Conservation (phyloP, 805 yeast genomes). For the Candida chilensis region DNA sequence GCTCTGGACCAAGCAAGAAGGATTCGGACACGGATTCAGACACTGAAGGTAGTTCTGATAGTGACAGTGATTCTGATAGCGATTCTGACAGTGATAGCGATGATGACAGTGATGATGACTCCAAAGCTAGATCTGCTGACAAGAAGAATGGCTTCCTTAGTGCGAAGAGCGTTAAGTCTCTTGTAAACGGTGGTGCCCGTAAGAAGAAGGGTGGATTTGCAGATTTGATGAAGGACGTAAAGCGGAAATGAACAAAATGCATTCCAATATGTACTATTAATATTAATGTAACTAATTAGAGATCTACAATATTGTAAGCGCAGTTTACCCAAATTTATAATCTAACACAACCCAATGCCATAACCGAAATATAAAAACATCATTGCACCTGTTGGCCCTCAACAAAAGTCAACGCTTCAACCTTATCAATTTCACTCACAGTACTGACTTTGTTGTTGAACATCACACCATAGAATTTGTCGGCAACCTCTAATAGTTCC, state of each 20-base stretch:
- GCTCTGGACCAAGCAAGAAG: background rate
- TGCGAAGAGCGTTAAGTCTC: too few species aligned
- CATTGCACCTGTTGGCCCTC: slow-evolving; percentile 68
- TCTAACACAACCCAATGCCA: background rate
- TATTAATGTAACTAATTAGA: background rate
- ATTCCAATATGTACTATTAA: background rate
- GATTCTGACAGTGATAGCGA: slow-evolving; percentile 8
- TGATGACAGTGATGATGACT: slow-evolving; percentile 4
- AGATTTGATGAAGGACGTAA: slow-evolving; percentile 37
- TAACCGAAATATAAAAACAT: too few species aligned
- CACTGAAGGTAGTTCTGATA: slow-evolving; percentile 6
- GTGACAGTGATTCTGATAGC: slow-evolving; percentile 3
- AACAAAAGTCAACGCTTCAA: slow-evolving; percentile 76
- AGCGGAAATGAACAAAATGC: slow-evolving; percentile 8
- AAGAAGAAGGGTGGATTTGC: slow-evolving; percentile 36
- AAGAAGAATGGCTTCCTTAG: too few species aligned
- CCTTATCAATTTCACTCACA: slow-evolving; percentile 58
- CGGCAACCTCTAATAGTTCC: slow-evolving; percentile 83
- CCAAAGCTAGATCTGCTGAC: too few species aligned
- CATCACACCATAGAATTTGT: slow-evolving; percentile 80
- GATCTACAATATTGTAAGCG: background rate
- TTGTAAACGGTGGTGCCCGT: too few species aligned
- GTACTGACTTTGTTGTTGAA: slow-evolving; percentile 76
- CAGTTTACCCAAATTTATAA: too few species aligned
- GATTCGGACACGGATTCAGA: slow-evolving; percentile 4